phyloP scores from a whole-genome alignment of 2,329 filamentous ascomycete genomes.

The Phyllosticta citribraziliensis region DNA sequence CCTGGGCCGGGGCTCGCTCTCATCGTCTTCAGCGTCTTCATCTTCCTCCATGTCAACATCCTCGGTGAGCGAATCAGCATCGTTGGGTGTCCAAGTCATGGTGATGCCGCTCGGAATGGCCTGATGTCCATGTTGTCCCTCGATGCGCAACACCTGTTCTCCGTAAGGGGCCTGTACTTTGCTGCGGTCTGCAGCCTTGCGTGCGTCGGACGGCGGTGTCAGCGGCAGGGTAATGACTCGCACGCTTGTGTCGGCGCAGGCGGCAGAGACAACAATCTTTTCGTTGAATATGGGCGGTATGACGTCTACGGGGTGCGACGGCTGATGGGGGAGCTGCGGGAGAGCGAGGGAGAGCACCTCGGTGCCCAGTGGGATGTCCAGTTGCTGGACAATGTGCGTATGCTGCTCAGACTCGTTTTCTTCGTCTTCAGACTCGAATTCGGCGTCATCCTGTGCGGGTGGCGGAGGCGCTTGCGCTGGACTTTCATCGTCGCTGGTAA shows the following conservation, averaged over 20 bases:
- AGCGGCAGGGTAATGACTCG: constrained; percentile 47
- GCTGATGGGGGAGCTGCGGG: constrained; percentile 28
- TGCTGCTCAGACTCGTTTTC: constrained; percentile 50
- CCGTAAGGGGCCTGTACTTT: constrained; percentile 23
- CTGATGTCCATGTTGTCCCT: constrained; percentile 38
- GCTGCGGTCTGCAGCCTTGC: constrained; percentile 25
- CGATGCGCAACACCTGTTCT: constrained; percentile 41
- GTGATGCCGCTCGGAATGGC: constrained; percentile 42
- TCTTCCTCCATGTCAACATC: constrained; percentile 27
- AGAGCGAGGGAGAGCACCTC: constrained; percentile 45
- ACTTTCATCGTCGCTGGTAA: constrained; percentile 45
- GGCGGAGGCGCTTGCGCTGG: constrained; percentile 18
- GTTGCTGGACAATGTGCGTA: constrained; percentile 42
- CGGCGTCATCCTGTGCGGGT: constrained; percentile 16
- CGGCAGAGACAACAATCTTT: constrained; percentile 44
- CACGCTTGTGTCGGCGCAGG: constrained; percentile 48
- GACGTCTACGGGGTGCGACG: constrained; percentile 23
- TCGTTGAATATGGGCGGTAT: constrained; percentile 39
- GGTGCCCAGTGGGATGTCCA: constrained; percentile 46
- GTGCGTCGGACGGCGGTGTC: constrained; percentile 38
- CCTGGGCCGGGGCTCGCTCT: constrained; percentile 5
- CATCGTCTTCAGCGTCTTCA: constrained; percentile 15
- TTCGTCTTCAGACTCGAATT: constrained; percentile 46
- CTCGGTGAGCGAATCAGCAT: constrained; percentile 11
- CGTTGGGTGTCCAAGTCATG: constrained; percentile 40